Evolutionary conservation across 2,329 filamentous ascomycete species (phyloP), one percentile per base, ranked within the genome.

Genomic region (Geosmithia morbida): DNA sequence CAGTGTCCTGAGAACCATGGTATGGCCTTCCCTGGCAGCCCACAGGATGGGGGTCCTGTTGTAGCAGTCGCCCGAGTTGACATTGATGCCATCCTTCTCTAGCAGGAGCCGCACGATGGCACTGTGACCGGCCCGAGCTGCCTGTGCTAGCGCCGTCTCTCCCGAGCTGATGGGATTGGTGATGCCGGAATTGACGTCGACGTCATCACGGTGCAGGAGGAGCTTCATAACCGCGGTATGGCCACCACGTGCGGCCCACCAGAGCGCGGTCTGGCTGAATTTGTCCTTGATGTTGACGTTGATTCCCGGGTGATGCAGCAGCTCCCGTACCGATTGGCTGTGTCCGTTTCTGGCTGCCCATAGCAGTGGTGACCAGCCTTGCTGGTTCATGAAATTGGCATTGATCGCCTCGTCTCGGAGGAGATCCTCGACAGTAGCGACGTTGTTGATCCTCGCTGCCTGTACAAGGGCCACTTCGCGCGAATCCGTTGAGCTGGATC

Each of bases 141-240:
- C 51, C 16, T 20, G 11, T 20, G 22, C 43, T 3, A 52, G 37
- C 14, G 51, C 39, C 11, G 46, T 48, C 14, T 11, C n/a, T 0
- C 18, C 20, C 0, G 33, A 11, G 33, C 14, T 16, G 14, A 37
- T 13, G 33, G 33, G 33, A 13, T 37, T 37, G 6, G 33, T 37
- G 3, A 37, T 37, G 10, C 5, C 33, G 14, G 33, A 37, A 37
- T 37, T 37, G 5, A 37, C 33, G 45, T 46, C 43, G 19, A 29
- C 39, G 14, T 26, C 18, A 2, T 18, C 26, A 7, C 8, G 19
- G 16, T 39, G 33, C 14, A 50, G 22, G 2, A 50, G 43, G 22
- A 50, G 29, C 48, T 44, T 44, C 17, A 48, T 29, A 7, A 40
- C 30, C 8, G 30, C 30, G 11, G 46, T n/a, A 29, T 56, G 50